A percentile compares a stretch with the other conserved stretches of the same genome.
Conservation (phyloP, 2,329 filamentous ascomycete genomes). For the Diaporthe helianthi region DNA sequence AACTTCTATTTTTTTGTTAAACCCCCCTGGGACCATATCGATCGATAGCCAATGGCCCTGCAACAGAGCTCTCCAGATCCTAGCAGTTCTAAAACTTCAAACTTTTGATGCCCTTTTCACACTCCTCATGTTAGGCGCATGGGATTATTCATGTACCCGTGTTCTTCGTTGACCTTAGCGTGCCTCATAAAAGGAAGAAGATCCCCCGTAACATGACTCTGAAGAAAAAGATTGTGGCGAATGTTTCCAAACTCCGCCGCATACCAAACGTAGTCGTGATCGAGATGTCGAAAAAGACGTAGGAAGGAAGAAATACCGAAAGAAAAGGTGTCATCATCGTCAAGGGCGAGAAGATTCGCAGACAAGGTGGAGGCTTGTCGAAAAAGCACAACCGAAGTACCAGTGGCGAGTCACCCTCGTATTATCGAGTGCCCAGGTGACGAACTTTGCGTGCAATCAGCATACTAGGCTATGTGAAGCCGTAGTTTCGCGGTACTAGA, state of each 20-base stretch:
- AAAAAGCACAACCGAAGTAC: not conserved
- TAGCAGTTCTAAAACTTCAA: not conserved
- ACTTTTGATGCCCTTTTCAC: not conserved
- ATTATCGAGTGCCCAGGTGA: not conserved
- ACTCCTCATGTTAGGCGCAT: not conserved
- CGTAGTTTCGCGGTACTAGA: not conserved
- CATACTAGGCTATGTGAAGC: not conserved
- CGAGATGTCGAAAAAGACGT: not conserved
- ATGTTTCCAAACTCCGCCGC: not conserved
- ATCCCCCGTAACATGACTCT: not conserved
- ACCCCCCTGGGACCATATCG: not conserved
- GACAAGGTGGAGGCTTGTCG: not conserved
- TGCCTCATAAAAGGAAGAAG: not conserved
- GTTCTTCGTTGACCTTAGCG: not conserved
- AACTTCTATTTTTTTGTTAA: not conserved
- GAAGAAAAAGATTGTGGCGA: not conserved
- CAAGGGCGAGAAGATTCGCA: not conserved
- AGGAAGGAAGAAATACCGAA: not conserved
- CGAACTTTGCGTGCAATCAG: not conserved
- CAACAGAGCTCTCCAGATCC: constrained; percentile 12
- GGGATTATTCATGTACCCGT: not conserved
- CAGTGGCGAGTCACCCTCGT: not conserved
- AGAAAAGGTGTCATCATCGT: not conserved
- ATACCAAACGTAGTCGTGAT: not conserved
- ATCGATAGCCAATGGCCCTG: not conserved